Evolutionary conservation across 140 eudicot species (phyloP).

Genomic region (Cichorium intybus): DNA sequence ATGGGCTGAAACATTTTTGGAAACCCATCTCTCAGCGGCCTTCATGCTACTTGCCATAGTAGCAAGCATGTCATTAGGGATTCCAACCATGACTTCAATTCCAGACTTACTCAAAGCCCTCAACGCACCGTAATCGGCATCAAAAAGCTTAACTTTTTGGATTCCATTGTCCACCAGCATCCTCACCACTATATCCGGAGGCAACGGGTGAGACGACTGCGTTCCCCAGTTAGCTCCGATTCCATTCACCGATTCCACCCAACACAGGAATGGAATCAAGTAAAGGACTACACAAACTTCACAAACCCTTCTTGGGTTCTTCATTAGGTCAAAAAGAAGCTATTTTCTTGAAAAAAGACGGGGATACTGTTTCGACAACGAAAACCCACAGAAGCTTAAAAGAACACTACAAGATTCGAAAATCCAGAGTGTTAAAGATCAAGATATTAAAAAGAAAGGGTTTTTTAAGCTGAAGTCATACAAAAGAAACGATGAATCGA

Average conservation of each 20-base stretch:
- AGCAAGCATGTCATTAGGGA: conserved; percentile 67
- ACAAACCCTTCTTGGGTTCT: conserved; percentile 20
- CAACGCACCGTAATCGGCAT: conserved; percentile 48
- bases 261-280: conserved; percentile 32
- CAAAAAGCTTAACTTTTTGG: conserved; percentile 70
- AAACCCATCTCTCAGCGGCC: conserved; percentile 76
- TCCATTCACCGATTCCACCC: conserved; percentile 40
- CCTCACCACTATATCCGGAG: conserved; percentile 57
- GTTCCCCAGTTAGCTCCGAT: conserved; percentile 91
- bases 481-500: not conserved
- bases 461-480: not conserved
- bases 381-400: conserved; percentile 25
- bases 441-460: not conserved
- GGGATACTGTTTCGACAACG: conserved; percentile 13
- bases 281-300: conserved; percentile 15
- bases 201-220: conserved; percentile 60
- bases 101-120: conserved; percentile 50
- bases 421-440: conserved; percentile 5
- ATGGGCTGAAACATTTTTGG: conserved; percentile 38
- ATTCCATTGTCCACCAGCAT: conserved; percentile 58
- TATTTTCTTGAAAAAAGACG: not conserved
- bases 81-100: conserved; percentile 74
- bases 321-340: conserved; percentile 18
- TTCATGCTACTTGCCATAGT: conserved; percentile 40
- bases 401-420: conserved; percentile 6